Conservation (phyloP, 2,329 filamentous ascomycete genomes). For the Lasiodiplodia gonubiensis region DNA sequence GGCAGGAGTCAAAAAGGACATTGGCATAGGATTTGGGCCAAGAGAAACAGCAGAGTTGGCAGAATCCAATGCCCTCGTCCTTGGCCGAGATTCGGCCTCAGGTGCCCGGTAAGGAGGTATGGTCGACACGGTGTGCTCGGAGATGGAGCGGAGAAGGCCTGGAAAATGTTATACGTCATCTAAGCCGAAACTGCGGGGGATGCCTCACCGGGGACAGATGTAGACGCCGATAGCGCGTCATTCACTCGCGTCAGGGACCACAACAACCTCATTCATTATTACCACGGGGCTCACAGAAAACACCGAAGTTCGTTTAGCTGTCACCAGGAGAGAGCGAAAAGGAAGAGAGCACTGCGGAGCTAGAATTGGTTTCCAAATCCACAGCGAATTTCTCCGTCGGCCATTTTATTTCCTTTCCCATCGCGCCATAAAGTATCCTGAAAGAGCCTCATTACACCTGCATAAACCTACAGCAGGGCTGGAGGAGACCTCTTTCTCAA, state of each 20-base stretch:
- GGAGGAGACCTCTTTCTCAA: not conserved
- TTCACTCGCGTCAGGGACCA: not conserved
- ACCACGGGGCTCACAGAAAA: not conserved
- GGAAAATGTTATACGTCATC: not conserved
- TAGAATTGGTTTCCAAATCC: not conserved
- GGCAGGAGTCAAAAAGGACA: too few species aligned
- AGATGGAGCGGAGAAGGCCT: conserved; percentile 3
- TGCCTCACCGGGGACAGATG: not conserved
- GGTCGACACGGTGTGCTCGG: not conserved
- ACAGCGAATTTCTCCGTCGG: not conserved
- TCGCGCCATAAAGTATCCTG: not conserved
- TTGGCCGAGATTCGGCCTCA: not conserved
- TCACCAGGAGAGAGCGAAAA: not conserved
- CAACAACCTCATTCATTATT: not conserved
- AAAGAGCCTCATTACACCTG: not conserved
- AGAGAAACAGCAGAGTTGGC: not conserved
- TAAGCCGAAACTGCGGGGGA: not conserved
- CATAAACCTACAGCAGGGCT: not conserved
- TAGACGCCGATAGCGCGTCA: not conserved
- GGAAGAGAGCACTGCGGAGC: not conserved
- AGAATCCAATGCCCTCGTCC: not conserved
- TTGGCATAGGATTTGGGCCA: not conserved
- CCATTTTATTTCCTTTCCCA: not conserved
- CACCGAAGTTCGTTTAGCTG: not conserved
- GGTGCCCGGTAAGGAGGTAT: not conserved